A percentile compares a stretch with the other conserved stretches of the same genome.
These are phyloP conservation scores for Hemileccinum impolitum DNA, from an alignment of 768 basidiomycete genomes.

Conservation along the genomic window DNA sequence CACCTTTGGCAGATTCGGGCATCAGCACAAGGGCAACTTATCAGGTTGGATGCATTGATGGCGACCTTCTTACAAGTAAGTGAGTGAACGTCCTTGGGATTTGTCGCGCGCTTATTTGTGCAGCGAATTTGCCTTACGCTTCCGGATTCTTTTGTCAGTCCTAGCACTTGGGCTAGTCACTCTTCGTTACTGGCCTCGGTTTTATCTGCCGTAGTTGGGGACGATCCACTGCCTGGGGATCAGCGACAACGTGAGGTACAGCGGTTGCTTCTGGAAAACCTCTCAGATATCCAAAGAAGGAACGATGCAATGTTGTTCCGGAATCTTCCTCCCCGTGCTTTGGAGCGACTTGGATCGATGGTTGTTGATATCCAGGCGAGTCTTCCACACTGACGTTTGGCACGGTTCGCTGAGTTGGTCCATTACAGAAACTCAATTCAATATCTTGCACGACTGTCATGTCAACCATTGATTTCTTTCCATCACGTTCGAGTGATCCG, in stretches of 20 bases:
- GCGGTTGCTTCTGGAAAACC: conserved; percentile 51
- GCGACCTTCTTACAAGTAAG: conserved; percentile 68
- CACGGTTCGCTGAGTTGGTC: background rate
- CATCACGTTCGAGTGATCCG: conserved; percentile 33
- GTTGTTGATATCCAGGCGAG: conserved; percentile 51
- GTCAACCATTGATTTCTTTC: conserved; percentile 55
- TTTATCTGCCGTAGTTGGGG: conserved; percentile 42
- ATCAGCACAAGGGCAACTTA: conserved; percentile 53
- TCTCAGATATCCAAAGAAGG: conserved; percentile 67
- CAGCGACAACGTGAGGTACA: conserved; percentile 41
- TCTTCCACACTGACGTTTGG: background rate
- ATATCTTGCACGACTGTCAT: conserved; percentile 67
- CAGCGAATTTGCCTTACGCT: conserved; percentile 69
- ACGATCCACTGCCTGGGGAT: conserved; percentile 14
- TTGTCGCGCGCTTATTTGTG: conserved; percentile 1
- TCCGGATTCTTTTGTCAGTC: conserved; percentile 73
- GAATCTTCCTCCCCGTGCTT: conserved; percentile 57
- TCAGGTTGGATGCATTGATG: conserved; percentile 50
- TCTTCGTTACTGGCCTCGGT: conserved; percentile 35
- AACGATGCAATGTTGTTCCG: conserved; percentile 81
- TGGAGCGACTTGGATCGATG: conserved; percentile 59
- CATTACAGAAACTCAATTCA: conserved; percentile 65
- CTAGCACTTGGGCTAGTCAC: conserved; percentile 61
- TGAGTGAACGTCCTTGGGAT: conserved; percentile 26
- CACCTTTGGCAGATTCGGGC: conserved; percentile 47